Evolutionary conservation across 2,329 filamentous ascomycete species (phyloP).

Genomic region (Phaeosphaeriaceae sp.): DNA sequence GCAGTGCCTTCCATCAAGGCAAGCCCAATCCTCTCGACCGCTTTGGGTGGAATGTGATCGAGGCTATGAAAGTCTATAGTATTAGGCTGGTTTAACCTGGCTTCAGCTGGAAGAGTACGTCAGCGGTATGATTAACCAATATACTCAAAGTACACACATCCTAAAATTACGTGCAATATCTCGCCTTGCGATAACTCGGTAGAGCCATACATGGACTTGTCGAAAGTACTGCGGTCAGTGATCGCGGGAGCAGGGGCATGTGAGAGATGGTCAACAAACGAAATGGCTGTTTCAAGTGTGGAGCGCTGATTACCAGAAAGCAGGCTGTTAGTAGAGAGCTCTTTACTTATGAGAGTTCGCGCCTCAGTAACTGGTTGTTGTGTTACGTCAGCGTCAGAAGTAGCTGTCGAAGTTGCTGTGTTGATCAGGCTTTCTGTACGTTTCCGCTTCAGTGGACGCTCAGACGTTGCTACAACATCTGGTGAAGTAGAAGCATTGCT

Average conservation of each 20-base stretch:
- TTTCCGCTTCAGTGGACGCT: slow-evolving; percentile 28
- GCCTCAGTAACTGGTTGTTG: slow-evolving; percentile 32
- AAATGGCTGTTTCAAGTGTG: slow-evolving; percentile 39
- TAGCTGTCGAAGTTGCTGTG: slow-evolving; percentile 8
- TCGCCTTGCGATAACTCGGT: slow-evolving; percentile 35
- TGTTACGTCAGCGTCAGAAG: slow-evolving; percentile 23
- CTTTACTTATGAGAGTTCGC: slow-evolving; percentile 35
- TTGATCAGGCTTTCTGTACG: slow-evolving; percentile 24
- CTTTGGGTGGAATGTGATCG: slow-evolving; percentile 39
- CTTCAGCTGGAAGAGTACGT: slow-evolving; percentile 22
- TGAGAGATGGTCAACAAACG: slow-evolving; percentile 39
- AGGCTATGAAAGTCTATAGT: slow-evolving; percentile 31
- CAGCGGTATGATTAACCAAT: background rate
- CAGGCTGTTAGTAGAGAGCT: slow-evolving; percentile 34
- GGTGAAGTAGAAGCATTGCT: slow-evolving; percentile 1
- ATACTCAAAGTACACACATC: slow-evolving; percentile 17
- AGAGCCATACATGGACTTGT: slow-evolving; percentile 29
- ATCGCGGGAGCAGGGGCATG: slow-evolving; percentile 27
- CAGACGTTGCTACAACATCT: slow-evolving; percentile 9
- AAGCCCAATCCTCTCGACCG: slow-evolving; percentile 38
- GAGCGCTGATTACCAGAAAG: slow-evolving; percentile 34
- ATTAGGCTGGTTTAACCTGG: slow-evolving; percentile 14
- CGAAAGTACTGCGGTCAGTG: slow-evolving; percentile 32
- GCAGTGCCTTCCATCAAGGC: slow-evolving; percentile 35
- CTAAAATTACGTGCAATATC: slow-evolving; percentile 35